Base-by-base conservation (phyloP, 495 filamentous ascomycete species). In the Tuber melanosporum region DNA sequence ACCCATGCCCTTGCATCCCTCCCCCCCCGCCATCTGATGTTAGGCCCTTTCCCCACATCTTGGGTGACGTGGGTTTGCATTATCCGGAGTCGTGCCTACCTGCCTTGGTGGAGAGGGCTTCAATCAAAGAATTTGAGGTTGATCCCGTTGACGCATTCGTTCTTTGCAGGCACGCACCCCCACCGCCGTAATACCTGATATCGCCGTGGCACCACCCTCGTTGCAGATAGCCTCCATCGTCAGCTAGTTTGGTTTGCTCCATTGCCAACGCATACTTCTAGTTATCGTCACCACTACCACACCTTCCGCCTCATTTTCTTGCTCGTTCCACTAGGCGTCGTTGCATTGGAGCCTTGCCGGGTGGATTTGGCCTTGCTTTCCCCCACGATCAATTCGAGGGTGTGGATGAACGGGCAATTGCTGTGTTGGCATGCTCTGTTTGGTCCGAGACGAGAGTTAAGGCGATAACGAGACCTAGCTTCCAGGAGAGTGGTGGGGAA, bases 361-460 rank as follows among this genome's bases (percentile, higher is more conserved):
- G 57, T 66, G 57, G 57, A 66, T 26, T 66, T 66, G 57, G 26
- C 57, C 26, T 66, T 66, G 26, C 57, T 36, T 66, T 66, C 57
- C 57, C 57, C 26, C n/a, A 36, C 57, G 26, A 17, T 36, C 57
- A 32, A 32, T 66, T 66, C 57, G 57, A 70, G 77, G 43, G 76
- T 79, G 76, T 82, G 76, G 71, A 79, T 82, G 79, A 80, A 62
- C 74, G 71, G 66, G 46, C 76, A 36, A 66, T 66, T 79, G 81
- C 80, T 82, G 81, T 71, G 80, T 77, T 82, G 81, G 74, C 81
- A 74, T 74, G 70, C 73, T 75, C 77, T 82, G 81, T 82, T 82
- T 82, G 81, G 81, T 74, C 70, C 75, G 81, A 75, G 46, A 41
- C 22, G 75, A 76, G 49, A 71, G 71, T 49, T 47, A 47, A 79